Base-by-base conservation (phyloP, 1,284 basidiomycete species). In the Salmacisia buchloeana region DNA sequence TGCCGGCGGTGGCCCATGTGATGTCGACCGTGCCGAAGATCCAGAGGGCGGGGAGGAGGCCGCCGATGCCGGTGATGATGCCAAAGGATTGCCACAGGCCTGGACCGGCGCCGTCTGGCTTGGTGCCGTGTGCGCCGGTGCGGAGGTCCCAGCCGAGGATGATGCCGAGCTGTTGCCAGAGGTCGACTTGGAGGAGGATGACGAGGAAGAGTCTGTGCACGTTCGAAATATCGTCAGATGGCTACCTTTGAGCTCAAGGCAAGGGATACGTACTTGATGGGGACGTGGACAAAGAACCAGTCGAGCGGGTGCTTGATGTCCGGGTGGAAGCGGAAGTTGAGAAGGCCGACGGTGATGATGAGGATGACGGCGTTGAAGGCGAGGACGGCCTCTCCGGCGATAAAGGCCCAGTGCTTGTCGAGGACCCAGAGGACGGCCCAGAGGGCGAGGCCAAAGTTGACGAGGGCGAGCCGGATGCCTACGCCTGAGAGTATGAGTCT, bases 351-450 rank as follows among this genome's bases (percentile, higher is more conserved):
- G 49, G 74, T 76, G 61, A 71, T 64, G 36, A 76, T 63, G 1
- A 76, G 65, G 18, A 78, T 38, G 9, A 75, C 21, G 2, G 69
- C 68, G 34, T 70, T 70, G 41, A 72, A 58, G 6, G 65, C 67
- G 1, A 79, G 63, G 9, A 68, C 49, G 12, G 59, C 68, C 25
- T 67, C 67, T n/a, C 71, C 76, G 15, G 71, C 59, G 35, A 71
- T 63, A 31, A 72, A 72, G 5, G 74, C 65, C 18, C 58, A 39
- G 3, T 61, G 68, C 5, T 69, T 75, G 61, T 78, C 70, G 33
- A 79, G 35, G 70, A 91, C 89, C 85, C 89, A 93, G 68, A 87
- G 83, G 43, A 93, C 85, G 0, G 89, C 89, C 90, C 91, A 94
- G 2, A 85, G 80, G 0, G 89, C 90, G 85, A 91, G 88, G 6